Evolutionary conservation across 1,284 basidiomycete genomes (phyloP).

Genomic region (Boletellus sp.): DNA sequence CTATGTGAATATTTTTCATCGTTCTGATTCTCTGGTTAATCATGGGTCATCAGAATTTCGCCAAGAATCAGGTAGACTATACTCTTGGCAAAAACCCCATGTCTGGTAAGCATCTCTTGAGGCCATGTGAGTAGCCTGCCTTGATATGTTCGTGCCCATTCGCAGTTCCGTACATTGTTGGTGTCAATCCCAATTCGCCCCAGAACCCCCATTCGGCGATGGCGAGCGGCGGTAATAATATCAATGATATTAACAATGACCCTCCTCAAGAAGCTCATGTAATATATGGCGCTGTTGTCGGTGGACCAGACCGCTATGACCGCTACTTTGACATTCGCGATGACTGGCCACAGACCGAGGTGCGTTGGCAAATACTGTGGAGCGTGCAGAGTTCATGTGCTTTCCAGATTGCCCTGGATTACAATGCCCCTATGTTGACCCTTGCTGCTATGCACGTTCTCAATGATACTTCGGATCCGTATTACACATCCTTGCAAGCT

Average conservation of each 20-base stretch:
- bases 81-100: slow-evolving; percentile 84
- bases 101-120: slow-evolving; percentile 43
- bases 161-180: slow-evolving; percentile 77
- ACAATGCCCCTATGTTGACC: slow-evolving; percentile 83
- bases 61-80: slow-evolving; percentile 77
- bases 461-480: slow-evolving; percentile 72
- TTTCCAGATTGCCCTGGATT: slow-evolving; percentile 68
- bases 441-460: slow-evolving; percentile 73
- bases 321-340: slow-evolving; percentile 80
- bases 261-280: slow-evolving; percentile 72
- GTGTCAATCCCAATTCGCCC: slow-evolving; percentile 85
- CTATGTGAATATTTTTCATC: slow-evolving; percentile 39
- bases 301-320: slow-evolving; percentile 79
- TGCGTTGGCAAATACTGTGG: slow-evolving; percentile 22
- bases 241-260: slow-evolving; percentile 66
- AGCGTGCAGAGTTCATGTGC: slow-evolving; percentile 19
- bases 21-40: slow-evolving; percentile 9
- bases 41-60: slow-evolving; percentile 50
- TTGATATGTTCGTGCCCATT: slow-evolving; percentile 3
- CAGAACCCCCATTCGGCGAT: slow-evolving; percentile 85
- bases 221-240: slow-evolving; percentile 77
- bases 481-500: slow-evolving; percentile 65
- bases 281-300: slow-evolving; percentile 84
- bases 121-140: neutral
- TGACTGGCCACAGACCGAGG: slow-evolving; percentile 80